Base-by-base conservation (phyloP, 1,284 basidiomycete genomes). In the Thelephora terrestris region DNA sequence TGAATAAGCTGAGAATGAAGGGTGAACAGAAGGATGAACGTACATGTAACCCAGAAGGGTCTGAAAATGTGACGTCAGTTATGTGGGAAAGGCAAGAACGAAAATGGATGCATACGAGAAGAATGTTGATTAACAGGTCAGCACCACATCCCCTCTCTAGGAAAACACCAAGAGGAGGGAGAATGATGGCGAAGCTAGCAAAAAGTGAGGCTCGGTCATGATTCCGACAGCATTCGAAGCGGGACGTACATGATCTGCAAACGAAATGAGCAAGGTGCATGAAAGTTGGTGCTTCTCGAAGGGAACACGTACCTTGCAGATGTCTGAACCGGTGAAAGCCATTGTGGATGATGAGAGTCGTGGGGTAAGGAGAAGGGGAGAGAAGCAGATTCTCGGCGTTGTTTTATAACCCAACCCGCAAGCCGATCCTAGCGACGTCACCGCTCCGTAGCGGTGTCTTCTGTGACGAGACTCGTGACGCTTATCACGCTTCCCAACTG, bases 151-250 rank as follows among this genome's bases (percentile, higher is more conserved):
- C 87, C 51, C 81, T 73, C 65, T 90, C 86, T 16, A 91, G 65
- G 66, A 88, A 86, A 10, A 91, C 88, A 49, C 81, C 86, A 1
- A 91, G 58, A 48, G 88, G 87, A 5, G 87, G 88, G 18, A 90
- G 55, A 62, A 90, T 58, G 65, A 90, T 71, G 51, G 86, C 86
- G 51, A 80, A 59, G 52, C 85, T 74, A 58, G 34, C 37, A 51
- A 51, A 50, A 18, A 47, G 27, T 27, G 49, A 20, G 47, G 18
- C 39, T 29, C 40, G 45, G 29, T 18, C 12, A 18, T 7, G 45
- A 46, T 36, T 27, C 20, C 14, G 29, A 18, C 29, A 12, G n/a
- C 24, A 10, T 14, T 18, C 16, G 29, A 45, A 45, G 36, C 43
- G 45, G 45, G 42, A 62, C 59, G 36, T 50, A 66, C 59, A 66